Evolutionary conservation across 495 filamentous ascomycete genomes (phyloP), one percentile per base, ranked within the genome.

Genomic region (Penicillium parvum): DNA sequence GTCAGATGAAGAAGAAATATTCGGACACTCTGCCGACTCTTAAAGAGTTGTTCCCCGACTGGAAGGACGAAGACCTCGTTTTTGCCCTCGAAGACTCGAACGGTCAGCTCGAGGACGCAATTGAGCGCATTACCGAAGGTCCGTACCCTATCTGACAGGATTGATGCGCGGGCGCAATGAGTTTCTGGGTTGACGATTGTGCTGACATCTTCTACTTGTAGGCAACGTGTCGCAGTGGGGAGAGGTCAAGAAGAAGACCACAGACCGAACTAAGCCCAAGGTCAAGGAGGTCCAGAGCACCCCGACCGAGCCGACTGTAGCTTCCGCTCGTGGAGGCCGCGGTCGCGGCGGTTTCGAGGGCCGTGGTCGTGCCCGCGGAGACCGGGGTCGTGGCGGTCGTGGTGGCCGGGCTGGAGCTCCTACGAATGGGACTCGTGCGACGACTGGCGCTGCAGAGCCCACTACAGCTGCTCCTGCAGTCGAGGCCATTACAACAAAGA

Each of bases 101-200:
- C 56, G 92, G 91, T 55, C 88, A 96, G 61, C 76, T 95, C 39
- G 79, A 86, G 54, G 72, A 77, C 50, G 83, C 91, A 52, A 89
- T 88, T 70, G 82, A 86, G 56, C 84, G 86, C 65, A 96, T 99
- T 57, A 84, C 82, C 51, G 87, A 96, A 68, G 92, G 92, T 96
- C 73, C 25, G 57, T 74, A 14, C 17, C 46, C 43, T n/a, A n/a
- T n/a, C n/a, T n/a, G n/a, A n/a, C n/a, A n/a, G n/a, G n/a, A n/a
- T n/a, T n/a, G n/a, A n/a, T n/a, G n/a, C n/a, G n/a, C n/a, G n/a
- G n/a, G n/a, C n/a, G n/a, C n/a, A n/a, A n/a, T n/a, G n/a, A n/a
- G n/a, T n/a, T n/a, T n/a, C n/a, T n/a, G n/a, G n/a, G 21, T 34
- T 42, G 26, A 4, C 14, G 17, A n/a, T 28, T 29, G 53, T 45